These are phyloP conservation scores for Juglanconis oblonga DNA, from an alignment of 2,329 filamentous ascomycete genomes.

Conservation along the genomic window DNA sequence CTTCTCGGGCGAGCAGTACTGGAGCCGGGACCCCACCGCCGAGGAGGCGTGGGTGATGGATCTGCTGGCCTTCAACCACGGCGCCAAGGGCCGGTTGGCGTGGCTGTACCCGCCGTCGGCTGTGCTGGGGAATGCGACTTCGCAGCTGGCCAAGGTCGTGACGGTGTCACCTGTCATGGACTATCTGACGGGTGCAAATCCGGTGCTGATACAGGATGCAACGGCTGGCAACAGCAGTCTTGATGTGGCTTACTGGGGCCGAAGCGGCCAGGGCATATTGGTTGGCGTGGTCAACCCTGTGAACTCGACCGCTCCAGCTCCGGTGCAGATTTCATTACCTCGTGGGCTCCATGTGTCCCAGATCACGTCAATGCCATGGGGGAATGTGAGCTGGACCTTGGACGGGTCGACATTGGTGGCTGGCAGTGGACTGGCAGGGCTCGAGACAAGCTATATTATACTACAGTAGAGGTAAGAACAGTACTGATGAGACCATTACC, in stretches of 20 bases:
- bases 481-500: no score
- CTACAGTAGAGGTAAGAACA: background rate
- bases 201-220: constrained; percentile 19
- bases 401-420: constrained; percentile 14
- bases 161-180: constrained; percentile 33
- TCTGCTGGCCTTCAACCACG: constrained; percentile 42
- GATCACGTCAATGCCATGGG: constrained; percentile 25
- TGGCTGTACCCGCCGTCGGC: constrained; percentile 44
- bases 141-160: constrained; percentile 37
- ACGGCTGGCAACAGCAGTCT: constrained; percentile 23
- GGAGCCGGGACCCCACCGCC: constrained; percentile 41
- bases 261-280: constrained; percentile 26
- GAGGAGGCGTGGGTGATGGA: constrained; percentile 44
- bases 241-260: constrained; percentile 36
- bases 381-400: constrained; percentile 25
- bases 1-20: constrained; percentile 47
- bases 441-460: constrained; percentile 16
- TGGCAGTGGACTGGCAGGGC: constrained; percentile 4
- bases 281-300: constrained; percentile 36
- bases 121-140: constrained; percentile 35
- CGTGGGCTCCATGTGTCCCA: constrained; percentile 13
- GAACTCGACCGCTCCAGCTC: constrained; percentile 20
- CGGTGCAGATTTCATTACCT: constrained; percentile 21
- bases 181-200: constrained; percentile 35
- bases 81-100: constrained; percentile 39